Evolutionary conservation across 257 asterid genomes (phyloP), one percentile per base, ranked within the genome.

Genomic region (Orobanche coerulescens): DNA sequence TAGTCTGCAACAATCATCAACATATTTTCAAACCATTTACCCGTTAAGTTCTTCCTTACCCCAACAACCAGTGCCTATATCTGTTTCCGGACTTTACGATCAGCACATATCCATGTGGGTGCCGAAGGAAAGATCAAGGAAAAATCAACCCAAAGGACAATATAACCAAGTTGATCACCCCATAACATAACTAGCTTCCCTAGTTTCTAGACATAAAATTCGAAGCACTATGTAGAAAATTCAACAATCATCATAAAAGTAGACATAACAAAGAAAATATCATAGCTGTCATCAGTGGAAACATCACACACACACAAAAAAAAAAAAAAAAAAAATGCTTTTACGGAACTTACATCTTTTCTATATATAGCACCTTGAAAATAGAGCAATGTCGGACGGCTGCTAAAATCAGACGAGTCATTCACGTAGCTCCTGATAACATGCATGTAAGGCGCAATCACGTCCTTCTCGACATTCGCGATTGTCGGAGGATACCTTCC

Each of bases 301-400:
- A 6, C 2, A 37, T 24, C 31, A 26, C 5, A n/a, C n/a, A n/a
- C n/a, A n/a, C n/a, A n/a, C n/a, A n/a, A 26, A 26, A 26, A 26
- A 23, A 23, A 5, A 49, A 3, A 53, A 12, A 26, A 42, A 18
- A 30, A 6, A 55, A 36, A 49, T 19, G 14, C 13, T 47, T 26
- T 5, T 28, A 60, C 22, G 59, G 48, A 23, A 82, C 95, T 81
- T 62, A 92, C 98, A 75, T 84, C 98, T 77, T 92, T 92, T 62
- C 98, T 81, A 63, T 88, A 92, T 68, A 92, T 82, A 20, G 98
- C 87, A 64, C 98, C 98, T 69, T 86, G 96, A 78, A 92, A 92
- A 75, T 86, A 92, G 63, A 92, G 93, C 83, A 88, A 63, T 11
- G 72, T 86, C 2, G 77, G 84, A 4, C 96, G 96, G 72, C 83